Conservation (phyloP, 768 basidiomycete species). For the Clitopilus passeckerianus region DNA sequence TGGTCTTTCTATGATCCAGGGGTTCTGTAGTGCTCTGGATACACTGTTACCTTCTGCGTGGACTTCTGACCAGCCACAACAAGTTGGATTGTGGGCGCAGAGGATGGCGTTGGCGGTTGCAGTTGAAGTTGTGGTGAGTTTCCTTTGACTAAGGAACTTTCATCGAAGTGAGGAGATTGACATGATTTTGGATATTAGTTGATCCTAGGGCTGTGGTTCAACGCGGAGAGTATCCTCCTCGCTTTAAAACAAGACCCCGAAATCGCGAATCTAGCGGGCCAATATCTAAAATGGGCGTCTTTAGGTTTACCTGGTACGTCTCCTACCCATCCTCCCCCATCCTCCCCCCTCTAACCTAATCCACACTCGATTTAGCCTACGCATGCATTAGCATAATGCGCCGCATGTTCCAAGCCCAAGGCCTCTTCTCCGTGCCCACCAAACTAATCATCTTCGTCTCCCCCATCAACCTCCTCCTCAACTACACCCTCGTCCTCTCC, state of each 20-base stretch:
- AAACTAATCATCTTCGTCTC: conserved; percentile 77
- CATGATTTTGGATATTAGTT: conserved; percentile 18
- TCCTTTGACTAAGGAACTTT: neutral
- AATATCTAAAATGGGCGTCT: conserved; percentile 69
- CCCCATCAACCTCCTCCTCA: conserved; percentile 76
- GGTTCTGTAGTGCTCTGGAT: conserved; percentile 81
- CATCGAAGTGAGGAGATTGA: too few relatives aligned
- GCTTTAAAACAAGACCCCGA: conserved; percentile 73
- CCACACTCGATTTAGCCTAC: too few relatives aligned
- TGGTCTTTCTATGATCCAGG: conserved; percentile 74
- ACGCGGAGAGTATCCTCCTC: conserved; percentile 71
- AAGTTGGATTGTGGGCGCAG: conserved; percentile 88
- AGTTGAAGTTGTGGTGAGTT: neutral
- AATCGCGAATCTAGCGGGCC: conserved; percentile 65
- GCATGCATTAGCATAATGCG: too few relatives aligned
- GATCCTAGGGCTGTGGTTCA: conserved; percentile 71
- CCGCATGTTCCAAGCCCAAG: conserved; percentile 5
- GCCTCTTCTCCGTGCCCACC: conserved; percentile 78
- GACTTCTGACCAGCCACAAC: conserved; percentile 81
- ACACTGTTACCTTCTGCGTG: conserved; percentile 94
- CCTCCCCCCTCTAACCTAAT: too few relatives aligned
- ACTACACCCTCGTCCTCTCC: conserved; percentile 67
- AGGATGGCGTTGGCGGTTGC: conserved; percentile 60
- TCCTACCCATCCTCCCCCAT: too few relatives aligned
- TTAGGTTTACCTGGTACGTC: conserved; percentile 65